These are phyloP conservation scores for Toxoplasma gondii DNA, from an alignment of 169 alveolate species.

Conservation along the genomic window DNA sequence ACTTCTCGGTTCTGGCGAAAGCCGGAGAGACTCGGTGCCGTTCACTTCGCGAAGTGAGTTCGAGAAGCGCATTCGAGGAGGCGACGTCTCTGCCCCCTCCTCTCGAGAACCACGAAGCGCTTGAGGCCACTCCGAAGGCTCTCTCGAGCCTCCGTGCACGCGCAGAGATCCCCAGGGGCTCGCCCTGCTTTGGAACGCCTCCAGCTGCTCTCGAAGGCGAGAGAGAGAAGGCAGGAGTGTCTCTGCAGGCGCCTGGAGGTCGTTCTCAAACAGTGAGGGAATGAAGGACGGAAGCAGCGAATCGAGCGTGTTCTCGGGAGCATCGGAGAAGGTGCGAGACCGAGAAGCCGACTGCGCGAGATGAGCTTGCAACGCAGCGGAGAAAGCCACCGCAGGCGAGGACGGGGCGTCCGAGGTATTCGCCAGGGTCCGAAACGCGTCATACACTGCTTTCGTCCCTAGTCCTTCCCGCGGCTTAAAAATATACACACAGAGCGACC, in stretches of 20 bases:
- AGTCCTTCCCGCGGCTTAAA: not conserved
- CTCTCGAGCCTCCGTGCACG: too few species aligned
- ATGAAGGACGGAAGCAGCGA: not conserved
- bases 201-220: not conserved
- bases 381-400: not conserved
- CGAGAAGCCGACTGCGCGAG: not conserved
- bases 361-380: not conserved
- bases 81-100: not conserved
- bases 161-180: too few species aligned
- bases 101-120: not conserved
- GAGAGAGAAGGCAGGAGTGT: not conserved
- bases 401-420: too few species aligned
- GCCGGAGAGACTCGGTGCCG: too few species aligned
- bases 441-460: conserved; percentile 29
- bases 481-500: not conserved
- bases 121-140: not conserved
- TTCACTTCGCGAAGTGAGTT: too few species aligned
- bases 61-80: not conserved
- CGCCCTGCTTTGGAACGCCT: not conserved
- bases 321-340: too few species aligned
- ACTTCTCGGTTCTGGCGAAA: too few species aligned
- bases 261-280: not conserved
- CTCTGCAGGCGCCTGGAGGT: not conserved
- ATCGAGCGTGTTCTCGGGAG: too few species aligned
- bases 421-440: not conserved